Conservation (phyloP, 495 filamentous ascomycete species). For the Penicillium lagena region DNA sequence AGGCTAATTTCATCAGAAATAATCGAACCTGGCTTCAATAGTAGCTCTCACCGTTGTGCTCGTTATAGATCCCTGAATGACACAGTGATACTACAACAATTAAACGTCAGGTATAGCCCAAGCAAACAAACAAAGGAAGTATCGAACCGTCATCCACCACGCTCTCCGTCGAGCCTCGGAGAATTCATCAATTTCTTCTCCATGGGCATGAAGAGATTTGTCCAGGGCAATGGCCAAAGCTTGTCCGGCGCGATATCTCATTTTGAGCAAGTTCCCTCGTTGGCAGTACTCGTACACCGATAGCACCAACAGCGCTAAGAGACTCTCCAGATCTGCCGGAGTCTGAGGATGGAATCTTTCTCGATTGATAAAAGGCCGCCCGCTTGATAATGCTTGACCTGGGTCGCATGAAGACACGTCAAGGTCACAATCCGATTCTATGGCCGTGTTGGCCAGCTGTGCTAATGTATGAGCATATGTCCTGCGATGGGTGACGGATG, state of each 20-base stretch:
- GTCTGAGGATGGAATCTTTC: constrained; percentile 44
- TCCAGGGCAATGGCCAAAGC: constrained; percentile 49
- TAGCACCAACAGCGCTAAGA: constrained; percentile 50
- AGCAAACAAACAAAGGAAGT: background rate
- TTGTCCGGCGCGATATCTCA: constrained; percentile 52
- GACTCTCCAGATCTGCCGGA: constrained; percentile 47
- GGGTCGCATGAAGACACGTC: constrained; percentile 48
- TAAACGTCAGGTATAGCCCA: constrained; percentile 5
- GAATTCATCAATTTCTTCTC: constrained; percentile 36
- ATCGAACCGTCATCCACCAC: constrained; percentile 53
- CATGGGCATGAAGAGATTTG: constrained; percentile 41
- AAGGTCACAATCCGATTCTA: constrained; percentile 52
- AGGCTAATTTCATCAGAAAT: constrained; percentile 23
- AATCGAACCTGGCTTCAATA: background rate
- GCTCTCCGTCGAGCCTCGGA: constrained; percentile 43
- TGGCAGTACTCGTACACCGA: constrained; percentile 57
- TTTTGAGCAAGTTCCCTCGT: constrained; percentile 55
- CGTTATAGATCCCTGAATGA: constrained; percentile 53
- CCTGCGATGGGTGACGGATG: constrained; percentile 42
- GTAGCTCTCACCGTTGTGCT: constrained; percentile 46
- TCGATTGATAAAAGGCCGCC: constrained; percentile 34
- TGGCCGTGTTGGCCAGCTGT: constrained; percentile 44
- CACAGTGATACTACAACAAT: constrained; percentile 44
- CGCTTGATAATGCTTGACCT: constrained; percentile 42
- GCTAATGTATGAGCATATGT: constrained; percentile 50